These are phyloP conservation scores for Globisporangium paroecandrum DNA, from an alignment of 352 stramenopile genomes.

Conservation along the genomic window DNA sequence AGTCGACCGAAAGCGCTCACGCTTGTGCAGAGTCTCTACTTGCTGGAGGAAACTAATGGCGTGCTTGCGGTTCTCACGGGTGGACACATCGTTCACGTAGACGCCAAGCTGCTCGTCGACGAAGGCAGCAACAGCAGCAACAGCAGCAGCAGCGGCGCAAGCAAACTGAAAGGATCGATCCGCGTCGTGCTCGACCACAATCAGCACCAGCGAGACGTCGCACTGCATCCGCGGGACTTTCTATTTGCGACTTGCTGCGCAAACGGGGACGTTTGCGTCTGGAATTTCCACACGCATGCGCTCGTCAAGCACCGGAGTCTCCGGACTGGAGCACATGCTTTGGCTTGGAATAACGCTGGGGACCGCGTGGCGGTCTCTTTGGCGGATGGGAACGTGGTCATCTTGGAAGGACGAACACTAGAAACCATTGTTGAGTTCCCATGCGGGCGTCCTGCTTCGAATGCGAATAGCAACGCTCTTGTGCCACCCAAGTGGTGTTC, in stretches of 20 bases:
- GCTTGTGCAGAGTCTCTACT: constrained; percentile 12
- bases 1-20: not conserved
- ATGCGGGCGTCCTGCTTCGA: constrained; percentile 14
- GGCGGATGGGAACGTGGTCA: constrained; percentile 29
- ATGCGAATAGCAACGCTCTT: constrained; percentile 3
- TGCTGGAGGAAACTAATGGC: constrained; percentile 26
- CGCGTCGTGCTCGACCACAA: constrained; percentile 29
- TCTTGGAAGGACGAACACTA: constrained; percentile 36
- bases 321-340: constrained; percentile 11
- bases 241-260: constrained; percentile 38
- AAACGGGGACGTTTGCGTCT: constrained; percentile 34
- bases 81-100: constrained; percentile 18
- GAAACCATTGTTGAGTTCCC: constrained; percentile 20
- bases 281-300: constrained; percentile 37
- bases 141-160: not conserved
- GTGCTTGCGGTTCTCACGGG: constrained; percentile 21
- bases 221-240: constrained; percentile 37
- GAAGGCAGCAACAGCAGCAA: not conserved
- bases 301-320: constrained; percentile 22
- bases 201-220: constrained; percentile 25
- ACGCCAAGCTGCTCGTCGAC: constrained; percentile 12
- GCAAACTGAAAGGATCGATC: not conserved
- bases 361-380: constrained; percentile 47
- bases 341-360: constrained; percentile 39
- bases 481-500: constrained; percentile 47